Evolutionary conservation across 176 grass and related monocot genomes (phyloP), one percentile per base, ranked within the genome.

Genomic region (Typha latifolia): DNA sequence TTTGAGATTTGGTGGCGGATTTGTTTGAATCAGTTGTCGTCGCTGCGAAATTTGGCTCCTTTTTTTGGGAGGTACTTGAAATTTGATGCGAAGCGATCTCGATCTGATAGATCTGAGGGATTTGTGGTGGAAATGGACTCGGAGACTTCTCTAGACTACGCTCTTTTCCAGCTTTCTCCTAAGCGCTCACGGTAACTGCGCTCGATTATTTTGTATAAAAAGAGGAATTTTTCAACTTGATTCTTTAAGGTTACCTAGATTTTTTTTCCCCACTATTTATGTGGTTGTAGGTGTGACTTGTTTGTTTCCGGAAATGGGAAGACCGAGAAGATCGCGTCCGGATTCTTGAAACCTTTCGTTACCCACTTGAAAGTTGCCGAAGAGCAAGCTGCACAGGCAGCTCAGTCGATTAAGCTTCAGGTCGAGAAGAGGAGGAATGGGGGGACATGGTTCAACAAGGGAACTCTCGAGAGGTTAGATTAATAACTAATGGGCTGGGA

Each of bases 251-350:
- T 27, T 59, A 19, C 19, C 59, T 66, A 49, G 16, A 62, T 66
- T 78, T 20, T 63, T 48, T 26, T n/a, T 2, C 24, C 15, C 51
- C 51, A 20, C 18, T 18, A 37, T 56, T 48, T 16, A 14, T 65
- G 65, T 61, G 72, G 37, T 43, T 66, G 74, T 69, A 99, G 95
- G 71, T 99, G 95, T 49, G 95, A 99, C 77, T 78, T 99, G 43
- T 90, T 99, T 77, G 86, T 99, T 69, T 87, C 81, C 12, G 79
- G 95, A 62, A 83, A 88, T 63, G 95, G 95, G 75, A 81, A 78
- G 52, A 90, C 89, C 29, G 95, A 99, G 84, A 99, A 85, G 86
- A 89, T 99, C 71, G 95, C 95, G 56, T 99, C 89, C 16, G 95
- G 95, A 68, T 87, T 83, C 57, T 72, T 99, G 74, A 99, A 94